Percentiles rank a stretch among this genome's conserved stretches.
Conservation (phyloP, 192 early-diverging fungal genomes). For the Mortierella claussenii region DNA sequence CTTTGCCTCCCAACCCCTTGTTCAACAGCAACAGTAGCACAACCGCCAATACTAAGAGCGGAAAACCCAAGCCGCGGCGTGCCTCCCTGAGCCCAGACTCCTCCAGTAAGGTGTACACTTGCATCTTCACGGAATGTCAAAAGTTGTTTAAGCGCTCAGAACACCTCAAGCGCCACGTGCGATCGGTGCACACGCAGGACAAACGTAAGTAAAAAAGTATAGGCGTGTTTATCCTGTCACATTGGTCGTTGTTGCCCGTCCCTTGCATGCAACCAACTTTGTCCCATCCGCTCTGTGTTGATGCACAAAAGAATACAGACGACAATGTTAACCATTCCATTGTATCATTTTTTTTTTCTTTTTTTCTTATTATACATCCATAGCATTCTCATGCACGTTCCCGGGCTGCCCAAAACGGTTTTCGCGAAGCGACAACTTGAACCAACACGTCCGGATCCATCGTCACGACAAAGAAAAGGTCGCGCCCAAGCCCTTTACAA, state of each 20-base stretch:
- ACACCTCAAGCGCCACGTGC: slow-evolving; percentile 66
- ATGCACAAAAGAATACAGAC: too few species aligned
- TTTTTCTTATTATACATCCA: neutral
- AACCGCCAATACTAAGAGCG: neutral
- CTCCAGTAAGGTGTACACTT: slow-evolving; percentile 21
- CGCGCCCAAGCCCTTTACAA: slow-evolving; percentile 10
- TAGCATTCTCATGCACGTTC: slow-evolving; percentile 61
- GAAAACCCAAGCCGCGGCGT: slow-evolving; percentile 22
- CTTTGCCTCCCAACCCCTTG: slow-evolving; percentile 3
- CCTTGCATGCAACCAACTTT: too few species aligned
- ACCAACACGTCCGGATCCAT: slow-evolving; percentile 67
- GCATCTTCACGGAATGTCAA: slow-evolving; percentile 58
- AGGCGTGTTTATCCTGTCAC: too few species aligned
- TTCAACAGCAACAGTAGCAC: neutral
- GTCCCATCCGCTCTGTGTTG: too few species aligned
- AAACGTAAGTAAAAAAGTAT: slow-evolving; percentile 74
- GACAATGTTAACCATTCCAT: too few species aligned
- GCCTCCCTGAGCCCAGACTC: slow-evolving; percentile 34
- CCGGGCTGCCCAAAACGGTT: slow-evolving; percentile 62
- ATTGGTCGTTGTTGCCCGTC: too few species aligned
- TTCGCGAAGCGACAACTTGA: slow-evolving; percentile 65
- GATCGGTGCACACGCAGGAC: slow-evolving; percentile 67
- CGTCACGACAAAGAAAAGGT: slow-evolving; percentile 43
- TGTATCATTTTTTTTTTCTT: neutral
- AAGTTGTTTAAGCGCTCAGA: slow-evolving; percentile 70